Base-by-base conservation (phyloP, 2,329 filamentous ascomycete genomes). In the Fusarium pilosicola region DNA sequence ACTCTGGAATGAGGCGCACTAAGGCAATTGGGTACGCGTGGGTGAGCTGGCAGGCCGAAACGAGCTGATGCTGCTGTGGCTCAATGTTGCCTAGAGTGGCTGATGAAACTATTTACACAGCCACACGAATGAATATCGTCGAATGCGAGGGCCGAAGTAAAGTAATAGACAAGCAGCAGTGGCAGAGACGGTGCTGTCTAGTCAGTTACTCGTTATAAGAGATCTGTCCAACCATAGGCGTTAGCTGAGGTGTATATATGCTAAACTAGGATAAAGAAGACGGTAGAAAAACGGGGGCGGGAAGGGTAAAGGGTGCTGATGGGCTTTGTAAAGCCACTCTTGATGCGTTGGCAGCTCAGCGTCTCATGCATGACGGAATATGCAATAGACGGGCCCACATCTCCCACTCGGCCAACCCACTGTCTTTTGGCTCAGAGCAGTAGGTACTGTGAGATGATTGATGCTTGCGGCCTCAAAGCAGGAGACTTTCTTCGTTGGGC, bases 41-140 rank as follows among this genome's bases (percentile, higher is more conserved):
- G 85, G 88, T 90, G 89, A 86, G 89, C 86, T 90, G 88, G 88
- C 88, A 90, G 82, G 81, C 83, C 85, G 45, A 84, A 83, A 86
- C 83, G 87, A 84, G 86, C 85, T 85, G 86, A 86, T 86, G 85
- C 85, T 78, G 83, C 85, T 79, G 83, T 75, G 80, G 80, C 82
- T 82, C 83, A 83, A 82, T 61, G 62, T 64, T 71, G 69, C 57
- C 65, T 68, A 42, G 52, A 64, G 74, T 80, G 76, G 77, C 82
- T 84, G 79, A 80, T 82, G 76, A 49, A 60, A 51, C 64, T 62
- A 56, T 71, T 65, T 76, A 79, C 78, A 80, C 80, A 82, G 81
- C 85, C 87, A 86, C 84, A 84, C 86, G 83, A 86, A 48, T 65
- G 69, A 60, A 68, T n/a, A 62, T 20, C 51, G 62, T 60, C 39